Percentiles rank a stretch among this genome's conserved stretches.
phyloP scores from a whole-genome alignment of 176 grass and related monocot species.

The Pharus latifolius region DNA sequence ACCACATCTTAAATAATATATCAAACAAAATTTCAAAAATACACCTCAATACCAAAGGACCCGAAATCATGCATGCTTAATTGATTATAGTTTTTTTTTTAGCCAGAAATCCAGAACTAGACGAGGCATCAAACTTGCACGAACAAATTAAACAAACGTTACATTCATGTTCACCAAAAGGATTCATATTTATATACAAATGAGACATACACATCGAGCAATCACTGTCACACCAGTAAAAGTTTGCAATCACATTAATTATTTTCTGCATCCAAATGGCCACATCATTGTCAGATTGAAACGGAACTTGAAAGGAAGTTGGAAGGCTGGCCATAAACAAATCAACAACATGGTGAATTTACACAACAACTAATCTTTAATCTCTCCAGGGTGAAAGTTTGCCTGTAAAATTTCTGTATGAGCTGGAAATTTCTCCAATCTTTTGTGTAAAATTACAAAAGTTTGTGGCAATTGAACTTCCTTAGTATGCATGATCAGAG shows the following conservation, averaged over 20 bases:
- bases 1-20: no score
- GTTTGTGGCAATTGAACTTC: neutral
- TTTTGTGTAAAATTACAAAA: conserved; percentile 6
- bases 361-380: no score
- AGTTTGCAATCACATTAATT: neutral
- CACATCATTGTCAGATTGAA: neutral
- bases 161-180: neutral
- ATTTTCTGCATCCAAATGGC: neutral
- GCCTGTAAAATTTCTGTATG: neutral
- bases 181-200: neutral
- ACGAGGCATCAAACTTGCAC: neutral
- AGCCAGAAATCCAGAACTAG: no score
- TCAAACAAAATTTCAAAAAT: no score
- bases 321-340: no score
- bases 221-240: neutral
- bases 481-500: neutral
- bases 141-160: neutral
- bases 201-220: neutral
- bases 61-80: no score
- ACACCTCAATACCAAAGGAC: no score
- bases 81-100: no score
- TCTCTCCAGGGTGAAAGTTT: neutral
- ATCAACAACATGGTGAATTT: no score
- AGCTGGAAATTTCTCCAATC: neutral
- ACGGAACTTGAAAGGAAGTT: neutral